These are phyloP conservation scores for Schizosaccharomyces cryophilus DNA, from an alignment of 805 yeast genomes.

Conservation along the genomic window DNA sequence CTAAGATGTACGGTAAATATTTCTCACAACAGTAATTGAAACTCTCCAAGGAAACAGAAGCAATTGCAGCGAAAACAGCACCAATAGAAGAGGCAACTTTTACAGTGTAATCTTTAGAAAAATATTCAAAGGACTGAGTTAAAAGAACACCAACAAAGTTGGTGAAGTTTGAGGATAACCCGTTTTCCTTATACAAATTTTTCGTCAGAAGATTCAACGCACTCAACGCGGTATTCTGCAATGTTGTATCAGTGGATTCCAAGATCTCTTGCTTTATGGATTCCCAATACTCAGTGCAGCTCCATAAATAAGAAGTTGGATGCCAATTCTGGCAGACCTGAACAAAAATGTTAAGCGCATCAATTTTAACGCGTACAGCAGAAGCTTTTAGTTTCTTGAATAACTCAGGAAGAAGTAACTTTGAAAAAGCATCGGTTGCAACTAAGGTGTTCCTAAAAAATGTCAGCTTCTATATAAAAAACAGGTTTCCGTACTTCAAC, in stretches of 20 bases:
- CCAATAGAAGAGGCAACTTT: neutral
- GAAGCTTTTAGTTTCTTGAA: conserved; percentile 61
- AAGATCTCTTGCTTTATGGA: neutral
- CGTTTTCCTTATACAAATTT: neutral
- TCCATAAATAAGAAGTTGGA: neutral
- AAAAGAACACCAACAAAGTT: neutral
- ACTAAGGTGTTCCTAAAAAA: conserved; percentile 20
- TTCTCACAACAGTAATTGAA: neutral
- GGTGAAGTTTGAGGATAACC: neutral
- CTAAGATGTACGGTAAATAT: neutral
- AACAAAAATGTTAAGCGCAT: conserved; percentile 1
- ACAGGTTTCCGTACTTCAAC: conserved; percentile 10
- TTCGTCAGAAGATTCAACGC: neutral
- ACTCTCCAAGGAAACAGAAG: neutral
- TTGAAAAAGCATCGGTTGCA: conserved; percentile 35
- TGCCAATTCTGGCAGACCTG: neutral
- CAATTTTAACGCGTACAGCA: conserved; percentile 29
- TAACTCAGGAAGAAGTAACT: conserved; percentile 51
- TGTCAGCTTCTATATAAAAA: neutral
- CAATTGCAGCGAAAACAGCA: neutral
- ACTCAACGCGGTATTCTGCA: neutral
- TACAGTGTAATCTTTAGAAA: neutral
- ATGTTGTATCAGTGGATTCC: neutral
- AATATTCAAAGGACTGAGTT: neutral
- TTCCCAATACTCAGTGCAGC: neutral